phyloP scores from a whole-genome alignment of 345 rosid species.

The Sisymbrium irio region DNA sequence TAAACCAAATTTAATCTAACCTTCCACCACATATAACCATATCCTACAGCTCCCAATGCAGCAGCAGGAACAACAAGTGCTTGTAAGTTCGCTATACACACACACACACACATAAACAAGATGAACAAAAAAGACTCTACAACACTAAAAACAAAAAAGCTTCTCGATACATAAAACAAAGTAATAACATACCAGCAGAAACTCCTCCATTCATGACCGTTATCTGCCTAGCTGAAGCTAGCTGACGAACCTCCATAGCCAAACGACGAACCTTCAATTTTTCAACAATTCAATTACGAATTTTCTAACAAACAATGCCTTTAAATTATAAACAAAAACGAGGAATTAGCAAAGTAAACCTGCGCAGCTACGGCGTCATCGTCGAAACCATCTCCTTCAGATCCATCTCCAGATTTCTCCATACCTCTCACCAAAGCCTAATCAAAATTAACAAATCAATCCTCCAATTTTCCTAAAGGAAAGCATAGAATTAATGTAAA shows the following conservation, averaged over 20 bases:
- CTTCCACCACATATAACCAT: slow-evolving; percentile 99
- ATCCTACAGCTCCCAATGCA: slow-evolving; percentile 82
- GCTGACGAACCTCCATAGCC: slow-evolving; percentile 66
- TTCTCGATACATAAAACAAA: background rate
- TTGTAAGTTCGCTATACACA: slow-evolving; percentile 27
- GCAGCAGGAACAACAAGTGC: slow-evolving; percentile 76
- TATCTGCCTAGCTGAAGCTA: slow-evolving; percentile 66
- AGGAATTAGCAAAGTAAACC: slow-evolving; percentile 38
- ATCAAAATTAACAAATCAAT: background rate
- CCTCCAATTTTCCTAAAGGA: too few relatives aligned
- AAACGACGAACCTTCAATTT: slow-evolving; percentile 54
- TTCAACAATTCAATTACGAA: background rate
- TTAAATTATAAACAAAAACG: background rate
- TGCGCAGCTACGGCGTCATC: slow-evolving; percentile 61
- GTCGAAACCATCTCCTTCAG: slow-evolving; percentile 59
- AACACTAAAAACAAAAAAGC: slow-evolving; percentile 1
- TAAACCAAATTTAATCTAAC: slow-evolving; percentile 39
- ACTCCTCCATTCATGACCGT: slow-evolving; percentile 71
- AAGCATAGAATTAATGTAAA: too few relatives aligned
- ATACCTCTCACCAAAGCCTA: slow-evolving; percentile 51
- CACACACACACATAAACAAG: background rate
- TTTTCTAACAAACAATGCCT: background rate
- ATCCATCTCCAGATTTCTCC: slow-evolving; percentile 55
- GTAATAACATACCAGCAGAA: slow-evolving; percentile 62
- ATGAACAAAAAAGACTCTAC: background rate